Conservation (phyloP, 495 filamentous ascomycete species). For the Penicillium maclennaniae region DNA sequence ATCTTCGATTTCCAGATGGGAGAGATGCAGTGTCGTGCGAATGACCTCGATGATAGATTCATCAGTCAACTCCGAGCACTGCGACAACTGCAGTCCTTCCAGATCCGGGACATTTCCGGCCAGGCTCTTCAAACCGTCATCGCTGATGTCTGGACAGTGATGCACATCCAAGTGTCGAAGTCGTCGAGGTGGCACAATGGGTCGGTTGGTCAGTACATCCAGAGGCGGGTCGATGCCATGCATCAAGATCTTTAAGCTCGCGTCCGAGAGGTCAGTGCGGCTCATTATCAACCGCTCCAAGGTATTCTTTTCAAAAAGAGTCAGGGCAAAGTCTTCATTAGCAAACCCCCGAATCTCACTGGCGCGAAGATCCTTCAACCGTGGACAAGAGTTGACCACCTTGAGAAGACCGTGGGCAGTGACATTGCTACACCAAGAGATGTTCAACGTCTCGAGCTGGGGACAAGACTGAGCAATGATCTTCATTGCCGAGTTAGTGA, state of each 20-base stretch:
- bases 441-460: conserved; percentile 73
- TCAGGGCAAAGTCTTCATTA: conserved; percentile 60
- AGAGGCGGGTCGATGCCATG: conserved; percentile 69
- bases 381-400: conserved; percentile 67
- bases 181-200: conserved; percentile 71
- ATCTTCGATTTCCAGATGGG: conserved; percentile 89
- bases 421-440: conserved; percentile 87
- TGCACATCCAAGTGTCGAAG: conserved; percentile 84
- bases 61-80: conserved; percentile 69
- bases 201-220: conserved; percentile 70
- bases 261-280: conserved; percentile 72
- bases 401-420: conserved; percentile 75
- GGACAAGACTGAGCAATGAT: conserved; percentile 83
- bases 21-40: conserved; percentile 67
- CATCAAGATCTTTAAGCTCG: conserved; percentile 64
- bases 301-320: conserved; percentile 74
- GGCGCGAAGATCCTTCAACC: conserved; percentile 74
- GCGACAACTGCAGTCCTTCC: conserved; percentile 75
- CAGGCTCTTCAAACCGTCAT: conserved; percentile 61
- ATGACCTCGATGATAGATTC: conserved; percentile 67
- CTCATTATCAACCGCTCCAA: conserved; percentile 78
- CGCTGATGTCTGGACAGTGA: conserved; percentile 69
- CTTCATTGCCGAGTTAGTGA: conserved; percentile 81
- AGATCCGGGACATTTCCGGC: conserved; percentile 73
- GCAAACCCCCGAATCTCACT: conserved; percentile 80